Conservation (phyloP, 1,284 basidiomycete species). For the Earliella scabrosa region DNA sequence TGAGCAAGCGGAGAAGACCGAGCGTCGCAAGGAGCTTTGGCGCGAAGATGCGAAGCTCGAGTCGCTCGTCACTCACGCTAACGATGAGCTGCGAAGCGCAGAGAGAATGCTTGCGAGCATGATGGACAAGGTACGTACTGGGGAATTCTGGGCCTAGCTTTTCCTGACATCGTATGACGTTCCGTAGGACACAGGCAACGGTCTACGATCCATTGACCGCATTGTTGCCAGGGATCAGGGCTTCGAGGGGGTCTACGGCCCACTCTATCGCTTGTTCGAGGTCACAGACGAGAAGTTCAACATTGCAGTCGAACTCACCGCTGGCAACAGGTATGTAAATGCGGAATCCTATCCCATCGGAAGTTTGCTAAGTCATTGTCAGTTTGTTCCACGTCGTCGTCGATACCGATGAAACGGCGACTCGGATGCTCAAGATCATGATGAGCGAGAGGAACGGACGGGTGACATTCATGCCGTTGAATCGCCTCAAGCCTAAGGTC, state of each 20-base stretch:
- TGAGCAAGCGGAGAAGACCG: conserved; percentile 72
- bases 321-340: conserved; percentile 79
- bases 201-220: conserved; percentile 82
- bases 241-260: conserved; percentile 87
- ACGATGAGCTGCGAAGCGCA: conserved; percentile 79
- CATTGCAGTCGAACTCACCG: conserved; percentile 92
- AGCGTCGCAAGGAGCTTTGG: conserved; percentile 93
- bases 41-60: conserved; percentile 91
- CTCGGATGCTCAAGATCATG: conserved; percentile 90
- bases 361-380: conserved; percentile 9
- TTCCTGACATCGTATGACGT: neutral
- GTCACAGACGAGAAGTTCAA: conserved; percentile 91
- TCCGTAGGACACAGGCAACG: conserved; percentile 84
- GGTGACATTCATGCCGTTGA: conserved; percentile 98
- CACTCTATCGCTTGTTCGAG: conserved; percentile 93
- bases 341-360: neutral
- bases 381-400: conserved; percentile 98
- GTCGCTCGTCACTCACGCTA: conserved; percentile 76
- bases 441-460: conserved; percentile 90
- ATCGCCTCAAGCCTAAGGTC: conserved; percentile 87
- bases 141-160: neutral
- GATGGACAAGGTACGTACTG: conserved; percentile 88
- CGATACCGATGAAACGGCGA: conserved; percentile 93
- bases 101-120: conserved; percentile 85
- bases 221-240: conserved; percentile 74